Evolutionary conservation across 345 rosid species (phyloP).

Genomic region (Camelina neglecta): DNA sequence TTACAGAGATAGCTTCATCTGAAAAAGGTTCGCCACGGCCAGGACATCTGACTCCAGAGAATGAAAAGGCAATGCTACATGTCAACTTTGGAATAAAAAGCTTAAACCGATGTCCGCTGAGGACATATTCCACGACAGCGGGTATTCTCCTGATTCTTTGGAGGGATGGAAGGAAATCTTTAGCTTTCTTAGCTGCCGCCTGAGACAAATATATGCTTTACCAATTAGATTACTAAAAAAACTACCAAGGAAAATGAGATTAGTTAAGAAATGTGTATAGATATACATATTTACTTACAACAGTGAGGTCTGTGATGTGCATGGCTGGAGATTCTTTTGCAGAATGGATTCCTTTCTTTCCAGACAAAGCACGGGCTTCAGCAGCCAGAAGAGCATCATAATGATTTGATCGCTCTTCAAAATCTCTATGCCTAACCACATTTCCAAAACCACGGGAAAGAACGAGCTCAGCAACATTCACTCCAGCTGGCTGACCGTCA

Average conservation of each 20-base stretch:
- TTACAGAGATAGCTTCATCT: conserved; percentile 88
- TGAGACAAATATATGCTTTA: conserved; percentile 42
- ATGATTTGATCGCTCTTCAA: conserved; percentile 94
- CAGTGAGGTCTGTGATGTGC: conserved; percentile 82
- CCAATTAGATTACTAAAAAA: conserved; percentile 15
- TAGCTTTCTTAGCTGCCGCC: conserved; percentile 86
- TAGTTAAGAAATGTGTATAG: background rate
- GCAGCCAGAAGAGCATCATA: conserved; percentile 95
- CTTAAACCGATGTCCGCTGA: conserved; percentile 98
- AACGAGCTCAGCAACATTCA: conserved; percentile 81
- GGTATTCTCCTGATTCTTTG: conserved; percentile 73
- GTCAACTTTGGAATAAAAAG: conserved; percentile 88
- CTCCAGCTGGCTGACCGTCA: conserved; percentile 59
- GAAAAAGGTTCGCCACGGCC: conserved; percentile 92
- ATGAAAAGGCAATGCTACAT: conserved; percentile 92
- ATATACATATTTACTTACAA: conserved; percentile 51
- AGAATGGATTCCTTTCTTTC: conserved; percentile 87
- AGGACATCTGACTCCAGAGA: conserved; percentile 98
- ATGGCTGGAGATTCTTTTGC: conserved; percentile 72
- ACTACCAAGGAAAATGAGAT: background rate
- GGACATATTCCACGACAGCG: conserved; percentile 94
- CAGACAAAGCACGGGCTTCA: conserved; percentile 76
- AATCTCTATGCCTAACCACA: conserved; percentile 85
- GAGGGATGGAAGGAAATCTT: conserved; percentile 85
- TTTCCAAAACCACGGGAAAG: conserved; percentile 80